Conservation (phyloP, 179 eudicot species). For the Heliamphora pulchella region DNA sequence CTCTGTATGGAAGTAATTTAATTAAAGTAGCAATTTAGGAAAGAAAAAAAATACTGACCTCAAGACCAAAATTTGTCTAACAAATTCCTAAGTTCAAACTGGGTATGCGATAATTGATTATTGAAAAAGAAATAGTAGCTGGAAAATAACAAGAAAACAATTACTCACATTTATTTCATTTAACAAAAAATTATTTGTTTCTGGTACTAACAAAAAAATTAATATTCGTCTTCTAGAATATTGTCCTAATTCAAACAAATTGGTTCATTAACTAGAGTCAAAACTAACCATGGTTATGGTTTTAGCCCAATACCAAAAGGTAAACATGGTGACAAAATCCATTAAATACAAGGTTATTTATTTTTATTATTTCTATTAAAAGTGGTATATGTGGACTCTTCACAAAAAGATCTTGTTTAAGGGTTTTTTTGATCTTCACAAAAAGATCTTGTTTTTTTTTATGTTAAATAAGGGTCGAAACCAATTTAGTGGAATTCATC, state of each 20-base stretch:
- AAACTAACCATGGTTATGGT: constrained; percentile 1
- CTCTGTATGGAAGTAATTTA: constrained; percentile 15
- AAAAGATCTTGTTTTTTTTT: background rate
- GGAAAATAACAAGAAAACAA: background rate
- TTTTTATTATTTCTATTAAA: background rate
- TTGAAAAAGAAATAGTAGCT: background rate
- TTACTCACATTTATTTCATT: background rate
- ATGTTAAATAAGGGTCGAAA: background rate
- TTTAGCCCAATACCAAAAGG: background rate
- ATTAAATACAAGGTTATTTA: constrained; percentile 9
- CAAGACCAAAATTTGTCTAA: background rate
- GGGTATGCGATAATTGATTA: background rate
- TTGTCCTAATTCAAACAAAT: background rate
- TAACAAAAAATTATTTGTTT: background rate
- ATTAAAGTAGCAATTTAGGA: background rate
- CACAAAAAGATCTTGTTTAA: background rate
- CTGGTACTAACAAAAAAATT: background rate
- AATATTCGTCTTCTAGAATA: background rate
- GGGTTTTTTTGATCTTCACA: background rate
- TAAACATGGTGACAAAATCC: constrained; percentile 1
- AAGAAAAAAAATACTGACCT: background rate
- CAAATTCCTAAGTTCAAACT: too few species aligned
- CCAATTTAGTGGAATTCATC: constrained; percentile 5
- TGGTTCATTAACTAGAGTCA: constrained; percentile 1
- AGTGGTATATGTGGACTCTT: background rate